Evolutionary conservation across 75 land plant species (phyloP).

Genomic region (Picea glauca): DNA sequence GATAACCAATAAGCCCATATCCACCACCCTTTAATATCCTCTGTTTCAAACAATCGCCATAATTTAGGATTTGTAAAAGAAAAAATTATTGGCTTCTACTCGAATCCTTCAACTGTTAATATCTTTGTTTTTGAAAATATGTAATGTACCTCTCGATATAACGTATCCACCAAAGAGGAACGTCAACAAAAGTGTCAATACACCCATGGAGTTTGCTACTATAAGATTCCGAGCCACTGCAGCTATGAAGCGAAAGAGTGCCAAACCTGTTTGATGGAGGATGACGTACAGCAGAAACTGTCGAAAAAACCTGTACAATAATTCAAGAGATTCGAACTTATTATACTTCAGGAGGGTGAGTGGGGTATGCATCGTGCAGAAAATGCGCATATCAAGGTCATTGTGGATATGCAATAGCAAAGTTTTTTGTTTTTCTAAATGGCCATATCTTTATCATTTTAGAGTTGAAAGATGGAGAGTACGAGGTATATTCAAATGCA

Average conservation of each 20-base stretch:
- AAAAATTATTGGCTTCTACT: too few species aligned
- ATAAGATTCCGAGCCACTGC: constrained; percentile 27
- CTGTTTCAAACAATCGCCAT: neutral
- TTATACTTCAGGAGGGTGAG: neutral
- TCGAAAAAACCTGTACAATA: constrained; percentile 25
- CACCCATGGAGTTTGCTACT: constrained; percentile 23
- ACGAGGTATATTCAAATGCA: too few species aligned
- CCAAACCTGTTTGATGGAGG: constrained; percentile 22
- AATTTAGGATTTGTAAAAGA: too few species aligned
- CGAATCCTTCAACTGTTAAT: neutral
- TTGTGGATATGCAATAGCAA: too few species aligned
- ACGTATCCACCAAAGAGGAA: constrained; percentile 37
- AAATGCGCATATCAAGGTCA: too few species aligned
- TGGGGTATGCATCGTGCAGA: too few species aligned
- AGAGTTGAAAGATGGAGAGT: too few species aligned
- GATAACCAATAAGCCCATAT: constrained; percentile 40
- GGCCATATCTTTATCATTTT: too few species aligned
- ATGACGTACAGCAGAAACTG: constrained; percentile 18
- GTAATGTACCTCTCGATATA: constrained; percentile 19
- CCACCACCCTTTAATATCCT: constrained; percentile 30
- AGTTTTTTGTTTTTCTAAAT: too few species aligned
- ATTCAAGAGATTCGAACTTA: too few species aligned
- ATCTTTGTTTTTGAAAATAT: neutral
- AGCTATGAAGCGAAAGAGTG: constrained; percentile 30
- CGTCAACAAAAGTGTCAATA: constrained; percentile 8